A percentile compares a stretch with the other conserved stretches of the same genome.
Evolutionary conservation across 305 asterid species (phyloP).

Genomic region (Fraxinus sp.): DNA sequence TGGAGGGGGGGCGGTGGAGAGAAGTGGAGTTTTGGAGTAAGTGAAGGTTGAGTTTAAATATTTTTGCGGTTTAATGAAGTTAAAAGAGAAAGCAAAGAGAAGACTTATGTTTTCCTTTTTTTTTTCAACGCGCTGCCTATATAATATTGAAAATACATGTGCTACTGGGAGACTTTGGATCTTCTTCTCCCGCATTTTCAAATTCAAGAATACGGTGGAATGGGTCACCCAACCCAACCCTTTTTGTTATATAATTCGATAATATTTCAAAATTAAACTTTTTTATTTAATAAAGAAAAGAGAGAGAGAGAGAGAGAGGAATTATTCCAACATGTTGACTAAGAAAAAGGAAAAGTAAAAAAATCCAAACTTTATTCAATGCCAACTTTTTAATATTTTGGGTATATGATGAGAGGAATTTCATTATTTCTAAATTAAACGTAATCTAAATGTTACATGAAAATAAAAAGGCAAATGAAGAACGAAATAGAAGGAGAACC

Average conservation of each 20-base stretch:
- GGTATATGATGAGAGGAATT: not conserved
- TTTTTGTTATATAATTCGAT: not conserved
- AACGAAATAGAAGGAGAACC: not conserved
- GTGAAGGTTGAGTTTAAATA: not conserved
- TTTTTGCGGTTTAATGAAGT: slow-evolving; percentile 2
- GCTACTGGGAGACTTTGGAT: not conserved
- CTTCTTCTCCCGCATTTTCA: not conserved
- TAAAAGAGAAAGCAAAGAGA: not conserved
- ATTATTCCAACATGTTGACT: not conserved
- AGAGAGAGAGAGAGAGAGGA: not conserved
- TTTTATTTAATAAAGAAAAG: no score
- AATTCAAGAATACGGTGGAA: slow-evolving; percentile 3
- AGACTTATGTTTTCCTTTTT: not conserved
- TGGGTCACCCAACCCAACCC: not conserved
- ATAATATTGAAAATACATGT: not conserved
- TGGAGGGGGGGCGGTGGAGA: not conserved
- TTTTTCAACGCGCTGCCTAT: not conserved
- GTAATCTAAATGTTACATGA: not conserved
- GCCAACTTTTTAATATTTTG: not conserved
- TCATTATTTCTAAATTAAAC: not conserved
- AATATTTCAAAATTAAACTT: not conserved
- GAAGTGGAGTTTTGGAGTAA: not conserved
- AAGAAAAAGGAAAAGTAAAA: not conserved
- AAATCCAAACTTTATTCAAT: not conserved
- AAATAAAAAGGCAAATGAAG: not conserved